phyloP scores from a whole-genome alignment of 176 grass and related monocot species.

The Themeda triandra region DNA sequence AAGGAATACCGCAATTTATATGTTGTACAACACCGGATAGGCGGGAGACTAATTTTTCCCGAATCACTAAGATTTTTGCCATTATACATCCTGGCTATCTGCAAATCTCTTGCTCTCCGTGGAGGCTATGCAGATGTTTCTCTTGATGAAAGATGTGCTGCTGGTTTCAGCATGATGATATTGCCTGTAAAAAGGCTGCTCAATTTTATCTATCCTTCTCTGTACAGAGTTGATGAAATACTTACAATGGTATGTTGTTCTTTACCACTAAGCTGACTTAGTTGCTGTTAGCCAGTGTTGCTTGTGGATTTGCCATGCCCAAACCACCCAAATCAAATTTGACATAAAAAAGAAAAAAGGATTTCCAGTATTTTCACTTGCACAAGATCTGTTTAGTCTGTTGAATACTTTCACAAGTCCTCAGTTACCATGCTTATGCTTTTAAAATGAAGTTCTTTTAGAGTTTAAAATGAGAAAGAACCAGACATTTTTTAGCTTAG shows the following conservation, averaged over 20 bases:
- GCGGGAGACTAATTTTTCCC: conserved; percentile 83
- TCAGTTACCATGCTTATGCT: conserved; percentile 9
- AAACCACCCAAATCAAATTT: not conserved
- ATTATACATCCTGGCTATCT: conserved; percentile 64
- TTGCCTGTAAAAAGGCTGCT: conserved; percentile 61
- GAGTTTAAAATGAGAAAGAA: not conserved
- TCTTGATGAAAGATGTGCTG: conserved; percentile 90
- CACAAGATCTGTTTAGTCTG: not conserved
- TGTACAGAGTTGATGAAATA: conserved; percentile 77
- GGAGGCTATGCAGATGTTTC: conserved; percentile 85
- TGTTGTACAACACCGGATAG: conserved; percentile 76
- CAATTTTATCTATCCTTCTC: conserved; percentile 81
- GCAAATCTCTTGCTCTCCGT: conserved; percentile 83
- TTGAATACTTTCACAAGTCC: not conserved
- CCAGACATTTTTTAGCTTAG: not conserved
- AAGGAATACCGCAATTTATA: conserved; percentile 93
- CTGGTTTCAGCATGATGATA: conserved; percentile 92
- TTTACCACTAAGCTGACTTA: not conserved
- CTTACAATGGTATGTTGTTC: conserved; percentile 61
- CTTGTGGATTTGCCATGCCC: not conserved
- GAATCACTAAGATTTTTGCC: conserved; percentile 87
- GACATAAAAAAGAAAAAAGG: not conserved
- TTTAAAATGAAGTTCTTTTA: not conserved
- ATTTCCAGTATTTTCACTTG: not conserved
- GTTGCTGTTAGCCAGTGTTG: not conserved